Base-by-base conservation (phyloP, 108 stramenopile species). In the Skeletonema tropicum region DNA sequence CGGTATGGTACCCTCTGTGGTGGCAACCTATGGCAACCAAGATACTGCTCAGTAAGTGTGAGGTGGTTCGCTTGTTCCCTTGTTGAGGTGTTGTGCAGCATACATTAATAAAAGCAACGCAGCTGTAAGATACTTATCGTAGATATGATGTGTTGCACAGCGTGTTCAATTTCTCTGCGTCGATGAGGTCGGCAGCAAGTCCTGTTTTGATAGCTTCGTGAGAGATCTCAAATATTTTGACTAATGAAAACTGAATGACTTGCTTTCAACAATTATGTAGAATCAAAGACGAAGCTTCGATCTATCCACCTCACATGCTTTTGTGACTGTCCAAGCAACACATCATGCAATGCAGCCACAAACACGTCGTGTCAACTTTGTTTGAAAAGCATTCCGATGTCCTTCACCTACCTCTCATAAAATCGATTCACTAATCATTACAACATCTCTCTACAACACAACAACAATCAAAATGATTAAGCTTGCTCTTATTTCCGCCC, bases 391-490 rank as follows among this genome's bases (percentile, higher is more conserved):
- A 21, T 52, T 52, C 49, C 17, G 49, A 52, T 21, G 17, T 5
- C 19, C 49, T 52, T 21, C 49, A 2, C 49, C 5, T 1, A 0
- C 6, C 1, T 3, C 32, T 19, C 61, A 62, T 62, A 62, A 62
- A 23, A 23, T 3, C 26, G 13, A 32, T 9, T 62, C 61, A 12
- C 12, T 3, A 62, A 39, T 26, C 25, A 32, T 15, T 32, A 4
- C 4, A 12, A 60, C 60, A 60, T 15, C 8, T n/a, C 60, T 15
- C n/a, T n/a, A n/a, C n/a, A n/a, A 36, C 15, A 62, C 31, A 4
- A 60, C 60, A 8, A 38, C 6, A 9, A 38, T 38, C 23, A 77
- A 73, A 32, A 83, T 83, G 82, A 83, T 77, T 66, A 61, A 72
- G 57, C 29, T 61, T 59, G 70, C 73, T 52, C 68, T 77, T 62